A percentile compares a stretch with the other conserved stretches of the same genome.
Conservation (phyloP, 2,329 filamentous ascomycete genomes). For the Penicillium nordicum region DNA sequence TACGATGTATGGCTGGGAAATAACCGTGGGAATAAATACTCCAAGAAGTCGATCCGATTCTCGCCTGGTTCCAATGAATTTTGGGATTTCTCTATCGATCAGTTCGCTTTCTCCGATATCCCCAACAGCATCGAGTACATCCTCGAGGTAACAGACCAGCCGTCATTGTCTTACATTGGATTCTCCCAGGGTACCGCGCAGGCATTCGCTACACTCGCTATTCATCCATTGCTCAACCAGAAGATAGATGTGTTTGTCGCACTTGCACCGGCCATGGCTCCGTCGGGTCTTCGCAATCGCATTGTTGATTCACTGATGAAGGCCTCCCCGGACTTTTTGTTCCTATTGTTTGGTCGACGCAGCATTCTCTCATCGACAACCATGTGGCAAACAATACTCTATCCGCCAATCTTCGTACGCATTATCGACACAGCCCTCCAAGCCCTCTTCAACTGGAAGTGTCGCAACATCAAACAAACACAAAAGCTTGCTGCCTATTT, state of each 20-base stretch:
- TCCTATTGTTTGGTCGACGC: constrained; percentile 84
- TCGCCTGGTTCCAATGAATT: constrained; percentile 75
- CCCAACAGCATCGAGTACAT: constrained; percentile 93
- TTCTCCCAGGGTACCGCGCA: constrained; percentile 97
- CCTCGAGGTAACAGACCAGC: constrained; percentile 74
- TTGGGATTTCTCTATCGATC: constrained; percentile 98
- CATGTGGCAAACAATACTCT: constrained; percentile 96
- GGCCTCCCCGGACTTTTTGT: constrained; percentile 86
- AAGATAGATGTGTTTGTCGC: constrained; percentile 96
- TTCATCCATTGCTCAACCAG: constrained; percentile 86
- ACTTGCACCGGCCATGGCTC: constrained; percentile 93
- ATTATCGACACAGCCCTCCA: constrained; percentile 76
- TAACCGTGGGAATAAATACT: constrained; percentile 98
- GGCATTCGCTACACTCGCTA: constrained; percentile 87
- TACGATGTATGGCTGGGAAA: constrained; percentile 99
- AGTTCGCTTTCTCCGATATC: constrained; percentile 97
- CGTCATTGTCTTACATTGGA: constrained; percentile 88
- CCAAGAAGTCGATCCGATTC: constrained; percentile 79
- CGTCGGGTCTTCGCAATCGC: constrained; percentile 81
- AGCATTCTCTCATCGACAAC: constrained; percentile 89
- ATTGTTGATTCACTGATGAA: constrained; percentile 92
- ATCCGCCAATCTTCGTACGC: constrained; percentile 87
- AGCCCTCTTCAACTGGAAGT: constrained; percentile 88
- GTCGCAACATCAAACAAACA: constrained; percentile 73
- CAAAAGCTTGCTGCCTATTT: constrained; percentile 96